Conservation (phyloP, 768 basidiomycete genomes). For the Naganishia antarctica region DNA sequence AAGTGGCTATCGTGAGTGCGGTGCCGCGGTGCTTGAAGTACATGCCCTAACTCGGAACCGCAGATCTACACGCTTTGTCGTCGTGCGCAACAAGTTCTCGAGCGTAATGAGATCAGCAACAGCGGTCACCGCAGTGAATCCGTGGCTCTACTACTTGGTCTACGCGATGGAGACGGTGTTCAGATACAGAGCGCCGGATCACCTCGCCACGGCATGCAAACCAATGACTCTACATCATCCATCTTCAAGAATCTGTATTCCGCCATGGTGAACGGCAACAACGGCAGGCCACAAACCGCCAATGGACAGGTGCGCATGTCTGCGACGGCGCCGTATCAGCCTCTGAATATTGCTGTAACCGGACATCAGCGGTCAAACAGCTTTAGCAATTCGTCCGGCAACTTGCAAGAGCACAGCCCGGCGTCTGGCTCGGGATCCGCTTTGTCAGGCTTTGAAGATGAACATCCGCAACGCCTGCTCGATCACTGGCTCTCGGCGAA, state of each 20-base stretch:
- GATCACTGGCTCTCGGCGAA: conserved; percentile 46
- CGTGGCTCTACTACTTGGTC: conserved; percentile 39
- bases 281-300: background rate
- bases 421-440: conserved; percentile 29
- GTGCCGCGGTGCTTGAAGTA: no score
- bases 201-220: background rate
- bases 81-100: conserved; percentile 30
- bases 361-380: conserved; percentile 16
- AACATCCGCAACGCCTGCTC: conserved; percentile 43
- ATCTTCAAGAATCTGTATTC: conserved; percentile 20
- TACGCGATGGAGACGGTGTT: conserved; percentile 38
- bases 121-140: conserved; percentile 39
- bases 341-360: conserved; percentile 22
- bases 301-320: conserved; percentile 11
- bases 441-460: conserved; percentile 38
- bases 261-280: conserved; percentile 13
- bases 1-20: conserved; percentile 46
- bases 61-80: conserved; percentile 45
- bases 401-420: conserved; percentile 26
- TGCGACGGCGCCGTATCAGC: conserved; percentile 23
- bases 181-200: background rate
- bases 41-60: no score
- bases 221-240: conserved; percentile 5
- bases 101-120: conserved; percentile 32
- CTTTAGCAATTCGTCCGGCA: conserved; percentile 20